Conservation (phyloP, 805 yeast species). For the Debaryomyces castellii region DNA sequence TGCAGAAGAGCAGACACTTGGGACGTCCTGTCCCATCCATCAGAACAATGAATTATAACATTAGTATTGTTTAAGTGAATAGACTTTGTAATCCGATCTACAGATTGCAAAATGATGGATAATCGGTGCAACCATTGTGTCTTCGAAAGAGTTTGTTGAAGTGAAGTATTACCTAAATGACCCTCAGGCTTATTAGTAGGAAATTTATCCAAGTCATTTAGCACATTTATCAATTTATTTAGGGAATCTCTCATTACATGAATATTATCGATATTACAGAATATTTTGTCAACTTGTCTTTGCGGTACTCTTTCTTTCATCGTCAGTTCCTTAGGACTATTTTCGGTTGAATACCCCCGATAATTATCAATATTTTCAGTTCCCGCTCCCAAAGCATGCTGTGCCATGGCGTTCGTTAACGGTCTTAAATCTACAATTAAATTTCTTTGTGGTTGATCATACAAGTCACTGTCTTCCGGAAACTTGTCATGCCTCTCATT, state of each 20-base stretch:
- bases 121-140: constrained; percentile 81
- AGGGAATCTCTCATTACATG: constrained; percentile 92
- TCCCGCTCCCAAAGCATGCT: constrained; percentile 97
- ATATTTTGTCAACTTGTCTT: constrained; percentile 61
- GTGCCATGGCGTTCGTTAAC: constrained; percentile 92
- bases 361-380: constrained; percentile 91
- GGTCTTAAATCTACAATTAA: constrained; percentile 91
- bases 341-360: constrained; percentile 33
- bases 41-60: constrained; percentile 88
- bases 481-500: constrained; percentile 20
- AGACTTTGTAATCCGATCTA: constrained; percentile 77
- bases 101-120: constrained; percentile 65
- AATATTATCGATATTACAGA: constrained; percentile 89
- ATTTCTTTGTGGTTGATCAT: constrained; percentile 45
- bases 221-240: constrained; percentile 55
- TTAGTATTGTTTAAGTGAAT: constrained; percentile 81
- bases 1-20: constrained; percentile 84
- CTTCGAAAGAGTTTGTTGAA: constrained; percentile 55
- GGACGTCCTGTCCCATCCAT: constrained; percentile 98
- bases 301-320: constrained; percentile 5
- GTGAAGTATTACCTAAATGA: constrained; percentile 8
- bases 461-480: constrained; percentile 19
- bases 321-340: not conserved
- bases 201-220: constrained; percentile 67
- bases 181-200: constrained; percentile 25